Base-by-base conservation (phyloP, 129 eudicot genomes). In the Logfia minima region DNA sequence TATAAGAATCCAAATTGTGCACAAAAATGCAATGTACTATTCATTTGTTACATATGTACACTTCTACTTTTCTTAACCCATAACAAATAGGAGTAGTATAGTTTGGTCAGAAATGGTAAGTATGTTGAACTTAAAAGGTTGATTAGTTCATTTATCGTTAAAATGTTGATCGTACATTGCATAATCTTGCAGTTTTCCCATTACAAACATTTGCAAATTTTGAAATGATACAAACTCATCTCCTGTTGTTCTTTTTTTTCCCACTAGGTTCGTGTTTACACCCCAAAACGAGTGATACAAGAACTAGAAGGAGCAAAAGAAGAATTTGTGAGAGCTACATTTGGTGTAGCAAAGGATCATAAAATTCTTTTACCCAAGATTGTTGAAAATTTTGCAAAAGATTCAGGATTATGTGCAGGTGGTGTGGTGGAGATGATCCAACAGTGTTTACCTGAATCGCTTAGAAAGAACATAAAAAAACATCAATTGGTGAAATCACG, bases 241-340 rank as follows among this genome's bases (percentile, higher is more conserved):
- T 72, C 8, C 4, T 51, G 10, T 19, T 28, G 28, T 34, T 28
- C 72, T 56, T 1, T 43, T n/a, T 64, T 29, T 34, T 0, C 53
- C 53, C 53, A 37, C 43, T 77, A 95, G 99, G 84, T 95, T 79
- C 99, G 99, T 3, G 86, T 88, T 41, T 95, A 88, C 83, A 91
- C 95, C 19, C 92, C 97, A 6, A 92, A 95, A 79, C 85, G 95
- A 83, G 83, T 95, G 74, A 69, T 60, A 43, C 92, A 87, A 84
- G 97, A 92, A 72, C 85, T 95, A 31, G 96, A 95, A 85, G 83
- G 76, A 31, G 96, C 97, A 28, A 95, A 95, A 81, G 97, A 88
- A 59, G 99, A 95, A 75, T 95, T 91, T 70, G 85, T 95, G 55
- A 83, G 97, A 41, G 96, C 99, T 51, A 92, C 94, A 34, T 91